Base-by-base conservation (phyloP, 306 rosid genomes). In the Sphenostylis stenocarpa region DNA sequence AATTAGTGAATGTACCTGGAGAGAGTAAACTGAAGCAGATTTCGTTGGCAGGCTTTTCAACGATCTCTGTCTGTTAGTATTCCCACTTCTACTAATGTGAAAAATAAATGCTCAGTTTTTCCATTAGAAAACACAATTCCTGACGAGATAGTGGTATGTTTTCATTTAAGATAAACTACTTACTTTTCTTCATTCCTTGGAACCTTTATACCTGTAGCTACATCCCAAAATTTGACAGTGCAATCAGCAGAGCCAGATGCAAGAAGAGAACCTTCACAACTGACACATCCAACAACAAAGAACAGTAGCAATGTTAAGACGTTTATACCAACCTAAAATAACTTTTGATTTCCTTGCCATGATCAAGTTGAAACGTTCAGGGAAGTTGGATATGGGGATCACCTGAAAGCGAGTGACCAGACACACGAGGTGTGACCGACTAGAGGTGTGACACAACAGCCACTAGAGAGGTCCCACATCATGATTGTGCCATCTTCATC, bases 391-490 rank as follows among this genome's bases (percentile, higher is more conserved):
- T 51, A 26, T 70, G 20, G 41, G 29, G 53, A 58, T 63, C 68
- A 92, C 97, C 97, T 90, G 85, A 88, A 90, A 34, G 87, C 90
- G 26, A 90, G 87, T 12, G 92, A 74, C 97, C 97, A 92, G 23
- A 92, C 86, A 10, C 96, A 87, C 2, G 92, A 87, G 45, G 94
- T 80, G 85, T 92, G 97, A 51, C 96, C 92, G 43, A 83, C 83
- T 83, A 92, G 81, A 57, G 96, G 94, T 3, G 86, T 86, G 68
- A 92, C 85, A 71, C 92, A 92, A 33, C 89, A 82, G 51, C 97
- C 97, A n/a, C 82, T 90, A 20, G 96, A 92, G 43, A 92, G 91
- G 76, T 92, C 96, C 97, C 97, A 88, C 92, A 87, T 90, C 97
- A 92, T 90, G 70, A 92, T 88, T 33, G 90, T 75, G 1, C 97